Percentiles rank a stretch among this genome's conserved stretches.
Conservation (phyloP, 495 filamentous ascomycete species). For the Penicillium salamii region DNA sequence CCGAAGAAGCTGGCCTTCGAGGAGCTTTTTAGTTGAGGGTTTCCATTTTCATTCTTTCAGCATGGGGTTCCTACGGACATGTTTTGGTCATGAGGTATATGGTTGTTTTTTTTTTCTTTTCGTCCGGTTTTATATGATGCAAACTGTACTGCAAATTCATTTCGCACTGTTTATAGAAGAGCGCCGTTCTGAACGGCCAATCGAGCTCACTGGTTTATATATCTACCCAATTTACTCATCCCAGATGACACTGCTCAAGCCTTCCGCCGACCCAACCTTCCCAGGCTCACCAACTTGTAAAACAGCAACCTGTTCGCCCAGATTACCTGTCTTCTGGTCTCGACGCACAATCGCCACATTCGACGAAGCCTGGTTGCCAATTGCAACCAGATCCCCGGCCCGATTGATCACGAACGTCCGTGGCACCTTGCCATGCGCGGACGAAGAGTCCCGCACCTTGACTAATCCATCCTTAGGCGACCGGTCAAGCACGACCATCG, state of each 20-base stretch:
- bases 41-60: conserved; percentile 14
- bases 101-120: conserved; percentile 3
- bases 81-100: conserved; percentile 14
- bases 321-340: conserved; percentile 51
- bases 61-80: conserved; percentile 14
- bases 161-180: conserved; percentile 5
- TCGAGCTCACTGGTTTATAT: neutral
- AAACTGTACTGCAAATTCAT: conserved; percentile 14
- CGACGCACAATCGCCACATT: conserved; percentile 60
- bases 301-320: conserved; percentile 49
- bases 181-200: neutral
- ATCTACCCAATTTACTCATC: conserved; percentile 41
- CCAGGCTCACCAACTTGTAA: conserved; percentile 35
- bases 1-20: conserved; percentile 28
- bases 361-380: conserved; percentile 58
- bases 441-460: conserved; percentile 44
- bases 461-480: conserved; percentile 44
- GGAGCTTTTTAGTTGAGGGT: conserved; percentile 3
- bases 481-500: conserved; percentile 32
- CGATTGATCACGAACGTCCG: conserved; percentile 65
- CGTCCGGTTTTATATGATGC: conserved; percentile 12
- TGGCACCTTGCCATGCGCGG: conserved; percentile 59
- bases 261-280: conserved; percentile 37
- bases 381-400: conserved; percentile 56
- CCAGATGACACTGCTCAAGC: conserved; percentile 60